A percentile compares a stretch with the other conserved stretches of the same genome.
Conservation (phyloP, 495 filamentous ascomycete species). For the Lepraria neglecta region DNA sequence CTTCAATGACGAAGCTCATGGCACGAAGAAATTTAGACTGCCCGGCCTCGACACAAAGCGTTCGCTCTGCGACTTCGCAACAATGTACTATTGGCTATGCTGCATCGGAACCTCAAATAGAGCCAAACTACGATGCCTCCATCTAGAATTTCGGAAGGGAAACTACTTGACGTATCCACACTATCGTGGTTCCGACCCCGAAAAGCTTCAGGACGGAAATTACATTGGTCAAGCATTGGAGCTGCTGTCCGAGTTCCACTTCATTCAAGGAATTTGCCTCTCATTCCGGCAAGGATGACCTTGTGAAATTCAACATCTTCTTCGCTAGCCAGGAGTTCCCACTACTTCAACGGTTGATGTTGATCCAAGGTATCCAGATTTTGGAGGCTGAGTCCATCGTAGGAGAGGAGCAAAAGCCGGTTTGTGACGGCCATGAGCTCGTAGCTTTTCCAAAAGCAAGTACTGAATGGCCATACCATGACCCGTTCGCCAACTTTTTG, state of each 20-base stretch:
- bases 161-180: not conserved
- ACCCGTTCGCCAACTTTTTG: not conserved
- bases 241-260: not conserved
- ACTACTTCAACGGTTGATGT: not conserved
- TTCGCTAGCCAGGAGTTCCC: not conserved
- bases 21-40: not conserved
- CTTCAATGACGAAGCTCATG: not conserved
- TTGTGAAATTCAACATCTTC: not conserved
- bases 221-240: no score
- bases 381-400: not conserved
- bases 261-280: not conserved
- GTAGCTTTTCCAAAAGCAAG: not conserved
- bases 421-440: not conserved
- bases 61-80: not conserved
- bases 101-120: not conserved
- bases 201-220: no score
- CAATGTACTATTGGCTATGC: not conserved
- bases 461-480: not conserved
- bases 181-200: not conserved
- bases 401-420: not conserved
- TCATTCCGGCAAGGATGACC: not conserved
- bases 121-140: not conserved
- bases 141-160: not conserved
- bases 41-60: not conserved
- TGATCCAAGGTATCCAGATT: not conserved